These are phyloP conservation scores for Leptographium radiaticola DNA, from an alignment of 2,329 filamentous ascomycete species.

Conservation along the genomic window DNA sequence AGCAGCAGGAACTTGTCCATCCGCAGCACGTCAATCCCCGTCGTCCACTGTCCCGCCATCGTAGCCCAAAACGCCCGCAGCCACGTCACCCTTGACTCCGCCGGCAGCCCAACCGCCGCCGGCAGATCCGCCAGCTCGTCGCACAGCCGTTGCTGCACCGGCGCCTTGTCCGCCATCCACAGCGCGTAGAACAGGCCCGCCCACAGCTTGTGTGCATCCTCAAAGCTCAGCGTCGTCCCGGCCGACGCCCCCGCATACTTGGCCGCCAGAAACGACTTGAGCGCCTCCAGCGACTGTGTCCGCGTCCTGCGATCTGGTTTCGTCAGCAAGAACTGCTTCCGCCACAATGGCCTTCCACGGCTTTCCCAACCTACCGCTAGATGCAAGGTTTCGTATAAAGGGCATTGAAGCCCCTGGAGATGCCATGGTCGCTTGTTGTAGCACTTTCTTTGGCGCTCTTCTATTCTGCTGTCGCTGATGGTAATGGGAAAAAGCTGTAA, in stretches of 20 bases:
- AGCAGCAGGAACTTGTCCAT: slow-evolving; percentile 91
- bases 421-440: neutral
- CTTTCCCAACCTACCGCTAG: slow-evolving; percentile 50
- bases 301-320: slow-evolving; percentile 62
- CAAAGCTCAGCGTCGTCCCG: slow-evolving; percentile 37
- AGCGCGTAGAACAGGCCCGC: slow-evolving; percentile 88
- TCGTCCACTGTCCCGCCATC: slow-evolving; percentile 55
- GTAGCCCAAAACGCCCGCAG: slow-evolving; percentile 60
- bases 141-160: slow-evolving; percentile 76
- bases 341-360: neutral
- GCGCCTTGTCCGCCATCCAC: slow-evolving; percentile 85
- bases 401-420: slow-evolving; percentile 36
- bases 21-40: slow-evolving; percentile 56
- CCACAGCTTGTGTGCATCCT: slow-evolving; percentile 81
- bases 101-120: slow-evolving; percentile 30
- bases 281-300: slow-evolving; percentile 62
- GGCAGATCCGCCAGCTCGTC: slow-evolving; percentile 58
- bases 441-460: neutral
- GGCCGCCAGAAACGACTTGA: slow-evolving; percentile 63
- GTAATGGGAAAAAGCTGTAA: neutral
- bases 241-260: slow-evolving; percentile 27
- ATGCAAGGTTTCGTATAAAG: slow-evolving; percentile 73
- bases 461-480: neutral
- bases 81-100: slow-evolving; percentile 29
- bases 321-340: neutral